Conservation (phyloP, 73 alveolate genomes). For the Durusdinium trenchii region DNA sequence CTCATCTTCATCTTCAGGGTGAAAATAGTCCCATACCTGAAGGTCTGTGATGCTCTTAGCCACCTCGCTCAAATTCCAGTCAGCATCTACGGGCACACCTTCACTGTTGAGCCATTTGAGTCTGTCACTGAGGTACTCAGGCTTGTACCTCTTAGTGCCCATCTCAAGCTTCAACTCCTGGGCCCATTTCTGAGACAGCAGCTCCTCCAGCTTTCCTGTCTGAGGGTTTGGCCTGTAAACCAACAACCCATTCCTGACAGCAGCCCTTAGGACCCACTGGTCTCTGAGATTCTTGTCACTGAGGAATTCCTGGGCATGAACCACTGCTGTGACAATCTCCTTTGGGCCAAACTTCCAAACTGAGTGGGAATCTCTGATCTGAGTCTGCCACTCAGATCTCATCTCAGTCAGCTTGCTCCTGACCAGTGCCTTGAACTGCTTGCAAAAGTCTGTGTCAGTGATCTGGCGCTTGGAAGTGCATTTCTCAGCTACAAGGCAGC, state of each 20-base stretch:
- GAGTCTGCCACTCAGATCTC: not conserved
- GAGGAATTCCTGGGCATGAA: not conserved
- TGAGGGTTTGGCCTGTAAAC: constrained; percentile 25
- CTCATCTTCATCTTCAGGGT: not conserved
- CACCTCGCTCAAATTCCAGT: not conserved
- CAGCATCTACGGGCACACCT: too few relatives aligned
- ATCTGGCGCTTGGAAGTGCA: constrained; percentile 38
- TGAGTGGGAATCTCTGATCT: not conserved
- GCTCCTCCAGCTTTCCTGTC: not conserved
- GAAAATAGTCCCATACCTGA: not conserved
- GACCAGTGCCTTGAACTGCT: constrained; percentile 48
- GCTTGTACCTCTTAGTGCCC: not conserved
- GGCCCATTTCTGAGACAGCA: not conserved
- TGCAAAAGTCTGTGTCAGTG: constrained; percentile 41
- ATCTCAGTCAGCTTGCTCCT: not conserved
- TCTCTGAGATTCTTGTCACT: not conserved
- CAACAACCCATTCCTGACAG: constrained; percentile 24
- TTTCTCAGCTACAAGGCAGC: constrained; percentile 28
- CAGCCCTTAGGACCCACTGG: constrained; percentile 45
- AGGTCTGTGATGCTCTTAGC: constrained; percentile 16
- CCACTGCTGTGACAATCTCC: not conserved
- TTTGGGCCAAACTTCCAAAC: not conserved
- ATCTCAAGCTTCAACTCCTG: not conserved
- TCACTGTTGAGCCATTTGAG: not conserved
- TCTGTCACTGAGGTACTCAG: not conserved